Base-by-base conservation (phyloP, 352 stramenopile genomes). In the Globisporangium paddicum region DNA sequence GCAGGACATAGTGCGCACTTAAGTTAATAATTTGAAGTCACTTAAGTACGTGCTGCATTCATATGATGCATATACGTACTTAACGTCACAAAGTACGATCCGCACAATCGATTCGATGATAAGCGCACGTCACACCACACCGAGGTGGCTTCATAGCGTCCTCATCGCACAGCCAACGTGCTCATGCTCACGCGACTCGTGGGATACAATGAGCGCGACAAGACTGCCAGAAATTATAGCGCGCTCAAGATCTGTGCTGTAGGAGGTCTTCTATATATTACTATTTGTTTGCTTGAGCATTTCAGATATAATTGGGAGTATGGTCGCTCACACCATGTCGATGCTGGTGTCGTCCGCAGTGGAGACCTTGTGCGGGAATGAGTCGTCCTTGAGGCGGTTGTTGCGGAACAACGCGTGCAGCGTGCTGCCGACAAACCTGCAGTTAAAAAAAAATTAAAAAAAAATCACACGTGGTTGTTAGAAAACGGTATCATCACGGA, bases 121-220 rank as follows among this genome's bases (percentile, higher is more conserved):
- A n/a, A n/a, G n/a, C n/a, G n/a, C n/a, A n/a, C n/a, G n/a, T n/a
- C n/a, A n/a, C n/a, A n/a, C n/a, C n/a, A n/a, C n/a, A n/a, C n/a
- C n/a, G n/a, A n/a, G n/a, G n/a, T n/a, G n/a, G n/a, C n/a, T n/a
- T n/a, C n/a, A n/a, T n/a, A n/a, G n/a, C n/a, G n/a, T n/a, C n/a
- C n/a, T n/a, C n/a, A n/a, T n/a, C n/a, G n/a, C n/a, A n/a, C n/a
- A n/a, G n/a, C n/a, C n/a, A n/a, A 82, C 58, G 75, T 95, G 42
- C 67, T 95, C 19, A 82, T 94, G 69, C 86, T 94, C 68, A 93
- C 86, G 41, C 74, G 69, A 1, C 77, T 79, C 21, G 95, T 94
- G 86, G 87, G 86, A 14, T 96, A 96, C 69, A 90, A 96, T 45
- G 66, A 73, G 41, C 71, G 71, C 21, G 87, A 86, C n/a, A 76